Evolutionary conservation across 2,329 filamentous ascomycete species (phyloP).

Genomic region (Alternaria rosae): DNA sequence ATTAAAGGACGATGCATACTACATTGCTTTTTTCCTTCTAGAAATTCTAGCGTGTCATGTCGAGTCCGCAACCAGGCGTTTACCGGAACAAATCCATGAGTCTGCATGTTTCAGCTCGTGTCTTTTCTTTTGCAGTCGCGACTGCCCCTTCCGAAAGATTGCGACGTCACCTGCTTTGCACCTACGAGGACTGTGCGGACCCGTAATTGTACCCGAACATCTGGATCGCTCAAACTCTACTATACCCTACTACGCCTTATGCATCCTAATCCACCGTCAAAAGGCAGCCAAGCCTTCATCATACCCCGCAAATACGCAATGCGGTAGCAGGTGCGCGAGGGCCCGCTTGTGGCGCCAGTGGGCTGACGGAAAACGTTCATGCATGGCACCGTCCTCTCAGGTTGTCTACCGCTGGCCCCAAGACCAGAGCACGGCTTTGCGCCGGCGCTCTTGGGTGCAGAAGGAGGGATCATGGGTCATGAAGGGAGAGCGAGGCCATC

Average conservation of each 20-base stretch:
- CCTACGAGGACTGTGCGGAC: constrained; percentile 2
- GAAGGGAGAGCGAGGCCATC: constrained; percentile 7
- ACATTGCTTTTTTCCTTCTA: constrained; percentile 18
- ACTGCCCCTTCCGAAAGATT: constrained; percentile 4
- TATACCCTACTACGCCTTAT: constrained; percentile 14
- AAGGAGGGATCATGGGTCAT: constrained; percentile 5
- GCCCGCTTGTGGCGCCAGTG: constrained; percentile 18
- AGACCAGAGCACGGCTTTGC: constrained; percentile 23
- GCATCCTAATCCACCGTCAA: constrained; percentile 5
- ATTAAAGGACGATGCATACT: constrained; percentile 17
- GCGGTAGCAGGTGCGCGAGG: constrained; percentile 17
- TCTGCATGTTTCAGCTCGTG: constrained; percentile 14
- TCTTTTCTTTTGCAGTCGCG: constrained; percentile 6
- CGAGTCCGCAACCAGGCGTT: constrained; percentile 1
- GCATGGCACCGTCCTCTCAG: constrained; percentile 20
- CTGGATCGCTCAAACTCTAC: constrained; percentile 11
- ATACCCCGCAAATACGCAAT: constrained; percentile 21
- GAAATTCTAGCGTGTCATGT: constrained; percentile 10
- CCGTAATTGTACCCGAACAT: constrained; percentile 6
- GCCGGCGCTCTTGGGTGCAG: constrained; percentile 22
- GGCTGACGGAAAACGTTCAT: constrained; percentile 22
- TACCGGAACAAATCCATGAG: constrained; percentile 6
- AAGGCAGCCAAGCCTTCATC: constrained; percentile 2
- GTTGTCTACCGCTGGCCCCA: constrained; percentile 17
- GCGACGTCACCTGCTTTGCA: constrained; percentile 10